Conservation (phyloP, 1,284 basidiomycete species). For the Cryptococcus sp. region DNA sequence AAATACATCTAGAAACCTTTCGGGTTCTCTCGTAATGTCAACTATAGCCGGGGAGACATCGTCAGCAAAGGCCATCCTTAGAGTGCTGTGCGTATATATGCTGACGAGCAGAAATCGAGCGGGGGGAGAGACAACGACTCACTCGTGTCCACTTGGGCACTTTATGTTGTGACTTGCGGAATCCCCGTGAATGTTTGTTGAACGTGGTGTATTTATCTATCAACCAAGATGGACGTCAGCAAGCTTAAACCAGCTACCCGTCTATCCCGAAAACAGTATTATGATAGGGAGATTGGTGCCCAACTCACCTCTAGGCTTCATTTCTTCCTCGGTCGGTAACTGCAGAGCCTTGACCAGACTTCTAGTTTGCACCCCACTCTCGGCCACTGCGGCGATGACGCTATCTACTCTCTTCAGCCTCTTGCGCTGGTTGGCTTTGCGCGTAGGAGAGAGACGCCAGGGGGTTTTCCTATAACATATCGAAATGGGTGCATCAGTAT, state of each 20-base stretch:
- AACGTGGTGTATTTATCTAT: constrained; percentile 96
- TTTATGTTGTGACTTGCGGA: constrained; percentile 93
- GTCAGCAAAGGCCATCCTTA: not conserved
- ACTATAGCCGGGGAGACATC: constrained; percentile 54
- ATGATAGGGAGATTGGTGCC: too few relatives aligned
- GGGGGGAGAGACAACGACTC: constrained; percentile 41
- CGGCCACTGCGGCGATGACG: constrained; percentile 83
- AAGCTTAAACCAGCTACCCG: constrained; percentile 3
- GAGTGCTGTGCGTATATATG: not conserved
- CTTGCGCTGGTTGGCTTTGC: constrained; percentile 86
- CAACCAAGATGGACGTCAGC: not conserved
- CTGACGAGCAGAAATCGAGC: not conserved
- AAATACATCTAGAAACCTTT: constrained; percentile 70
- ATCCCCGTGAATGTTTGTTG: constrained; percentile 66
- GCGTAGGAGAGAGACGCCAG: constrained; percentile 85
- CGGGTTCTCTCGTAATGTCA: constrained; percentile 81
- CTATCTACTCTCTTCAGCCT: constrained; percentile 89
- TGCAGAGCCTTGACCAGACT: constrained; percentile 37
- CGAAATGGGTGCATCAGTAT: not conserved
- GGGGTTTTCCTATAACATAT: constrained; percentile 76
- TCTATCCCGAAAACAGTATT: too few relatives aligned
- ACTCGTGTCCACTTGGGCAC: constrained; percentile 93
- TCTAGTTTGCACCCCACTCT: constrained; percentile 76
- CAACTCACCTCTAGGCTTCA: constrained; percentile 55
- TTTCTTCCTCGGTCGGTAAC: constrained; percentile 53